Percentiles rank a stretch among this genome's conserved stretches.
phyloP scores from a whole-genome alignment of 495 filamentous ascomycete species.

The Neurospora sp. region DNA sequence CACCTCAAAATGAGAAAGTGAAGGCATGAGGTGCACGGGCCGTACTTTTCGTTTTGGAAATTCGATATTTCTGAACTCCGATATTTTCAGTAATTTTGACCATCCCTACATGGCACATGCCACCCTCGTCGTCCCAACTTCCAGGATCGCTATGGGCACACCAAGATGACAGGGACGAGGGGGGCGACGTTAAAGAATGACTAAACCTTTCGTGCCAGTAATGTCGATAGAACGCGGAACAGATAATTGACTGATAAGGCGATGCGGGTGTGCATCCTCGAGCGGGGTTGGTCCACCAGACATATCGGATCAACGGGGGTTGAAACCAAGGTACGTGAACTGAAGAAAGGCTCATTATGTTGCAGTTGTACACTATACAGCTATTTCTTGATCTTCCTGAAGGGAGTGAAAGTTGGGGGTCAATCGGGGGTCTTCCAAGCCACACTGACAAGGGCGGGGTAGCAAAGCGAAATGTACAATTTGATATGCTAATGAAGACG shows the following conservation, averaged over 20 bases:
- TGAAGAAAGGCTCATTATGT: background rate
- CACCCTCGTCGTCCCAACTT: background rate
- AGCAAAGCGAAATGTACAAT: background rate
- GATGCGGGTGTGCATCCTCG: background rate
- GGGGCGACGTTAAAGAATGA: background rate
- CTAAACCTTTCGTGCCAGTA: background rate
- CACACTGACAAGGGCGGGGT: background rate
- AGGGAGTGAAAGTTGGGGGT: background rate
- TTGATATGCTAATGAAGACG: background rate
- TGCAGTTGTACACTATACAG: background rate
- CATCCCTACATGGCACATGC: background rate
- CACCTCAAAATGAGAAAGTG: background rate
- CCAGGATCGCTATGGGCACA: background rate
- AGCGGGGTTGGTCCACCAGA: background rate
- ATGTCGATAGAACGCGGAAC: background rate
- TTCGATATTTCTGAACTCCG: no score
- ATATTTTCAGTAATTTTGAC: background rate
- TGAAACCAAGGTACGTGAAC: background rate
- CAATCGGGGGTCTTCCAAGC: background rate
- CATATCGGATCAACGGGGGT: background rate
- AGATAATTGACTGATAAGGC: background rate
- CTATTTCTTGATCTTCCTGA: background rate
- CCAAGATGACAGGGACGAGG: background rate
- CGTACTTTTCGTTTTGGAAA: background rate
- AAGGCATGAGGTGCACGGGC: background rate